Base-by-base conservation (phyloP, 1,284 basidiomycete genomes). In the Anthracocystis panici-leucophaei region DNA sequence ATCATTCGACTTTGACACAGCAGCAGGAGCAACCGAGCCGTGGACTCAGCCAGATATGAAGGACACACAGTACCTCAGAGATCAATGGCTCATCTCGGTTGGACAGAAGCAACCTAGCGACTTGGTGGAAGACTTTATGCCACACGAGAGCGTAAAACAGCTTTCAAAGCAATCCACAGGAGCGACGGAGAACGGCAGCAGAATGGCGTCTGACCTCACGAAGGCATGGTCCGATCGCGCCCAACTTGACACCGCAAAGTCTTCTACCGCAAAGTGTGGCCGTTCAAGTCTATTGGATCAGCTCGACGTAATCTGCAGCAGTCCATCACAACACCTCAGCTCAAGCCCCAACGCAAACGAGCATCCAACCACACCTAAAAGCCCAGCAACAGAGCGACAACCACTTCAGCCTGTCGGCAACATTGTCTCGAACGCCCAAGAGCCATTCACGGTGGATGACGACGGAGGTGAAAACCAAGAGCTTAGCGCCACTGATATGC, bases 51-150 rank as follows among this genome's bases (percentile, higher is more conserved):
- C 44, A 2, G 51, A 46, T 29, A 9, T 48, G 45, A 69, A 63
- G n/a, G 46, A 45, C 1, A 69, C 66, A 7, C 66, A 58, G 23
- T 63, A 51, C 31, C 56, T 55, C 10, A 25, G 66, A 44, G 60
- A 69, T 25, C 60, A 69, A 23, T 69, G 66, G 66, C 66, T 69
- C 12, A 69, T 69, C 40, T 58, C 66, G 29, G 66, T 40, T 3
- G 66, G 66, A 11, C 66, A 69, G 41, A 69, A 69, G 51, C 46
- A 54, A 27, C 66, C 66, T 3, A 23, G 35, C 38, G 66, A 69
- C 21, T 54, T 62, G 59, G 60, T 69, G 5, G 40, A 58, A 21
- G 59, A 62, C 18, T 41, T 50, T 11, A 23, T 50, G 14, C 27
- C 40, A 5, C 16, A 29, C 20, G 25, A 25, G 0, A 20, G 31